Conservation (phyloP, 306 rosid genomes). For the Pueraria montana region DNA sequence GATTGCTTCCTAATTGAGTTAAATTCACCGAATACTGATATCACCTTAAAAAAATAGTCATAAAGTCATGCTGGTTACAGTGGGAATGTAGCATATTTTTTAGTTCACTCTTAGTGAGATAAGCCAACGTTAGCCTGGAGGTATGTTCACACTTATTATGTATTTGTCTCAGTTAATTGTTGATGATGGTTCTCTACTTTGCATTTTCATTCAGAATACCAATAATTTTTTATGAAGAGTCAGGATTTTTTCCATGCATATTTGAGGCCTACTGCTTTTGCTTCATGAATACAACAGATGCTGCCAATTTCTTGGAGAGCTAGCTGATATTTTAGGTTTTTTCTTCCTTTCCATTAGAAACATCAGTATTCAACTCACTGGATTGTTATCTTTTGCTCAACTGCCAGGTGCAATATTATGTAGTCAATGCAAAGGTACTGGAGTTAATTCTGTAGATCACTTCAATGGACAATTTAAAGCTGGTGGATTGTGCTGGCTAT, state of each 20-base stretch:
- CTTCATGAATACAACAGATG: constrained; percentile 1
- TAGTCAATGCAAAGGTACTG: constrained; percentile 83
- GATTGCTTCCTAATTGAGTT: constrained; percentile 9
- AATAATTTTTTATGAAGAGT: not conserved
- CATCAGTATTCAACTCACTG: constrained; percentile 22
- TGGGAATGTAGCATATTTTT: not conserved
- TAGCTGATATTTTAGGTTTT: not conserved
- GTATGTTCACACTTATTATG: not conserved
- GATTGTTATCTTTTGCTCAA: constrained; percentile 27
- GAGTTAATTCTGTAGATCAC: constrained; percentile 91
- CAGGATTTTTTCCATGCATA: constrained; percentile 21
- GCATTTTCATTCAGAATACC: constrained; percentile 3
- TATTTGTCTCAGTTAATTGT: constrained; percentile 18
- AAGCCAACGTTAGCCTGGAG: constrained; percentile 3
- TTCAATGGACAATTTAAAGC: constrained; percentile 94
- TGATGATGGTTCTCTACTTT: constrained; percentile 13
- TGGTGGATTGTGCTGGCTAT: constrained; percentile 94
- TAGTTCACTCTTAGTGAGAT: constrained; percentile 8
- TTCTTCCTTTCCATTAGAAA: constrained; percentile 13
- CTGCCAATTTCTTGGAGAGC: constrained; percentile 27
- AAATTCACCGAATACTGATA: constrained; percentile 22
- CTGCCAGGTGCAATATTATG: constrained; percentile 74
- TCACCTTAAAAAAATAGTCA: constrained; percentile 24
- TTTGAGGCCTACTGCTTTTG: constrained; percentile 9
- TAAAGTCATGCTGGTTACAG: constrained; percentile 3